phyloP scores from a whole-genome alignment of 345 rosid genomes.

The Cardamine occulta region DNA sequence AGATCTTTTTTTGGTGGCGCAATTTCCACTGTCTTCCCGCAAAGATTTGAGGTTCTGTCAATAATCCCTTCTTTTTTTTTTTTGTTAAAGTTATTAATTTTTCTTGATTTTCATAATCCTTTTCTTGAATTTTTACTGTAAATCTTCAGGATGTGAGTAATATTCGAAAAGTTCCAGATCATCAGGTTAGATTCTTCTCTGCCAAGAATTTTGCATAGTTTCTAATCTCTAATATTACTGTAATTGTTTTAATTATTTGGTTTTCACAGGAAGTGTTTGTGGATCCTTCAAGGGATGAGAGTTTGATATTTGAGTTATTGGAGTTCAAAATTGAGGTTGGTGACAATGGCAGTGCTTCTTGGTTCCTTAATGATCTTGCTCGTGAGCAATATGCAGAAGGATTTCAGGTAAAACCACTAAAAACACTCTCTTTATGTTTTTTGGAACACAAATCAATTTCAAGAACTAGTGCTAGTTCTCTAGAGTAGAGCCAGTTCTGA shows the following conservation, averaged over 20 bases:
- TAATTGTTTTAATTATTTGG: conserved; percentile 4
- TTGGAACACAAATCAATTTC: not conserved
- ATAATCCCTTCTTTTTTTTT: not conserved
- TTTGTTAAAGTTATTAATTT: not conserved
- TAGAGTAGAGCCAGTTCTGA: not conserved
- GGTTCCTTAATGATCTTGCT: conserved; percentile 83
- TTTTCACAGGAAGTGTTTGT: conserved; percentile 72
- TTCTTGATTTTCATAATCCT: too few relatives aligned
- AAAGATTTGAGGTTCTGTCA: conserved; percentile 58
- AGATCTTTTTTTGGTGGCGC: conserved; percentile 73
- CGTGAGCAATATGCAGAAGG: conserved; percentile 76
- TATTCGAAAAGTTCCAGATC: conserved; percentile 73
- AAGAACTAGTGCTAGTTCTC: not conserved
- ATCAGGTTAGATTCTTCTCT: conserved; percentile 56
- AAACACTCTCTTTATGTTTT: not conserved
- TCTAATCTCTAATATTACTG: not conserved
- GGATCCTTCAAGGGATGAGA: conserved; percentile 83
- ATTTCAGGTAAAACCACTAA: conserved; percentile 52
- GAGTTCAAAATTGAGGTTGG: conserved; percentile 71
- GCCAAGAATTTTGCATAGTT: not conserved
- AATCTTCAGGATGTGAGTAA: conserved; percentile 68
- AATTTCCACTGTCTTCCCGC: conserved; percentile 53
- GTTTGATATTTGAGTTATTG: conserved; percentile 79
- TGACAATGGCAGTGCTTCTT: conserved; percentile 63
- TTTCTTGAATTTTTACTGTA: not conserved